Evolutionary conservation across 2,329 filamentous ascomycete genomes (phyloP).

Genomic region (Neonectria faginata): DNA sequence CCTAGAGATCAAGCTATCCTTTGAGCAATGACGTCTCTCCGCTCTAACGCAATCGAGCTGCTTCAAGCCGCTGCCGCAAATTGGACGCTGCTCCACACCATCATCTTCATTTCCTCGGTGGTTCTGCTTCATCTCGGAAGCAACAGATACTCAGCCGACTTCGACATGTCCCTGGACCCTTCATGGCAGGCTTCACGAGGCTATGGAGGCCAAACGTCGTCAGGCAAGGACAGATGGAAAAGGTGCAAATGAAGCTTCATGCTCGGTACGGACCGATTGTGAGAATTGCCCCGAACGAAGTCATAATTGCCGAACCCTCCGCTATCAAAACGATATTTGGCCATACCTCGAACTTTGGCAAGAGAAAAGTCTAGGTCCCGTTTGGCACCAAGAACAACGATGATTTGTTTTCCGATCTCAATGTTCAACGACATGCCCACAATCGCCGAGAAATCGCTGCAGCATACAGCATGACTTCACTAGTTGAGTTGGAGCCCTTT

Average conservation of each 20-base stretch:
- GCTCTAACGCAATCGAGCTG: no score
- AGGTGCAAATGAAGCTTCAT: conserved; percentile 12
- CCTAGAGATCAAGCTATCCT: no score
- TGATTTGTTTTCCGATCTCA: conserved; percentile 18
- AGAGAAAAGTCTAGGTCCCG: conserved; percentile 13
- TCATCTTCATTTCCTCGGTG: background rate
- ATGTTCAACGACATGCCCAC: conserved; percentile 19
- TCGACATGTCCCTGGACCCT: conserved; percentile 19
- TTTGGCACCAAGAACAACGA: conserved; percentile 15
- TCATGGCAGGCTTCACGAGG: conserved; percentile 17
- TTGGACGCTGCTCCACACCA: no score
- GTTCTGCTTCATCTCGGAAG: background rate
- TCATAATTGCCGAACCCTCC: conserved; percentile 11
- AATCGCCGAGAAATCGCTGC: conserved; percentile 19
- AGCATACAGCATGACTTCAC: conserved; percentile 23
- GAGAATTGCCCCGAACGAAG: conserved; percentile 19
- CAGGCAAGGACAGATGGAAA: conserved; percentile 7
- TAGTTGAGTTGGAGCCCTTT: conserved; percentile 17
- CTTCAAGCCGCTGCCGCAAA: no score
- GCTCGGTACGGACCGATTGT: conserved; percentile 13
- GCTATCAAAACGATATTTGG: conserved; percentile 19
- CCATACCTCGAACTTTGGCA: conserved; percentile 7
- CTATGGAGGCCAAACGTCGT: conserved; percentile 18
- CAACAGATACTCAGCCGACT: background rate
- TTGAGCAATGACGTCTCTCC: no score